A percentile compares a stretch with the other conserved stretches of the same genome.
Conservation (phyloP, 495 filamentous ascomycete species). For the Endocarpon pusillum region DNA sequence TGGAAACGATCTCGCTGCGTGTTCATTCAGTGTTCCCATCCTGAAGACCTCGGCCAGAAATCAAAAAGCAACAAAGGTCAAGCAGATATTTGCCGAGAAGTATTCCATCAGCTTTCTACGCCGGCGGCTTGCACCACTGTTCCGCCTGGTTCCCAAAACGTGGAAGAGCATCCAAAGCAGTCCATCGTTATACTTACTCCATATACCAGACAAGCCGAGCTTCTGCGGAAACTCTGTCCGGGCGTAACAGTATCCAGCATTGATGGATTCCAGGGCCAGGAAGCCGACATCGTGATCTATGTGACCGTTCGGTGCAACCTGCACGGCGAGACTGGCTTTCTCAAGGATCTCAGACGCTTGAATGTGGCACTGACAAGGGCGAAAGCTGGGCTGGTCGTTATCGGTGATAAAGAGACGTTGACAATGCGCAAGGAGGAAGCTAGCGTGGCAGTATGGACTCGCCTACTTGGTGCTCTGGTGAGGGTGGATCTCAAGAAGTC, state of each 20-base stretch:
- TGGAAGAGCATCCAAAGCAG: neutral
- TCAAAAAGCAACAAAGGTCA: slow-evolving; percentile 31
- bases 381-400: slow-evolving; percentile 23
- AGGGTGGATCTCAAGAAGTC: too few relatives aligned
- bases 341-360: slow-evolving; percentile 30
- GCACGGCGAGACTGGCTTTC: slow-evolving; percentile 28
- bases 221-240: slow-evolving; percentile 15
- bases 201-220: slow-evolving; percentile 24
- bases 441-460: slow-evolving; percentile 7
- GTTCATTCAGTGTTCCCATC: slow-evolving; percentile 23
- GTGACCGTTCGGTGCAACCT: slow-evolving; percentile 31
- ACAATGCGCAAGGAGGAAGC: slow-evolving; percentile 7
- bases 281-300: slow-evolving; percentile 34
- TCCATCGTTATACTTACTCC: slow-evolving; percentile 30
- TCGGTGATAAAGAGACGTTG: slow-evolving; percentile 26
- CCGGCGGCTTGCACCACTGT: neutral
- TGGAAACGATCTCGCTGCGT: slow-evolving; percentile 15
- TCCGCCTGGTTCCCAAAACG: neutral
- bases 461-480: slow-evolving; percentile 5
- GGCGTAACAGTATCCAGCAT: slow-evolving; percentile 26
- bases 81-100: slow-evolving; percentile 15
- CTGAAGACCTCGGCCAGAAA: slow-evolving; percentile 24
- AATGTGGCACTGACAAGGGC: slow-evolving; percentile 35
- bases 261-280: slow-evolving; percentile 34
- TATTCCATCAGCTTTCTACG: slow-evolving; percentile 17